Evolutionary conservation across 306 rosid genomes (phyloP).

Genomic region (Malus fusca): DNA sequence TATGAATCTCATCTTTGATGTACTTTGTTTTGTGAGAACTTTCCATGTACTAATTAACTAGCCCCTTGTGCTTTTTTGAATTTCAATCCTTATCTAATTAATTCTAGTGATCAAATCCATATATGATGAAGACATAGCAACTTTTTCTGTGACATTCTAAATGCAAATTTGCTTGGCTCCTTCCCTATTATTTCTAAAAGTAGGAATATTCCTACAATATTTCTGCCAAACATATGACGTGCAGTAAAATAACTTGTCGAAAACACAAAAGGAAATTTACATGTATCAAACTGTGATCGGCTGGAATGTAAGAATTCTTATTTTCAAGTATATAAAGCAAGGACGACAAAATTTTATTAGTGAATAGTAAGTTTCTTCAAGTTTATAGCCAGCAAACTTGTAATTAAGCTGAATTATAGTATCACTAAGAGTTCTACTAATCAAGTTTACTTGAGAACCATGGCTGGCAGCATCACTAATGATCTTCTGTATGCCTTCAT

Average conservation of each 20-base stretch:
- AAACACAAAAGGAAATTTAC: too few relatives aligned
- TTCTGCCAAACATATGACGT: too few relatives aligned
- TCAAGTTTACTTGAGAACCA: background rate
- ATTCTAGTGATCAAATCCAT: background rate
- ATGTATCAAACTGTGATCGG: too few relatives aligned
- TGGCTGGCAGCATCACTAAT: background rate
- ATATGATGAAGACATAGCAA: background rate
- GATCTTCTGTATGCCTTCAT: background rate
- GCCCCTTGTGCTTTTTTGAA: background rate
- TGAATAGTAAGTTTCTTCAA: background rate
- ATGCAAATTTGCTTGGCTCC: background rate
- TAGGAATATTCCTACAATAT: background rate
- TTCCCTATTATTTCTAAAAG: background rate
- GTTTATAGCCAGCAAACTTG: background rate
- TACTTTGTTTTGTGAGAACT: background rate
- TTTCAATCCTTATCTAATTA: background rate
- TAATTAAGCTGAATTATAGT: background rate
- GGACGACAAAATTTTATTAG: background rate
- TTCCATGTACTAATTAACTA: background rate
- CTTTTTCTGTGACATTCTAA: background rate
- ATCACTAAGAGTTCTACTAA: background rate
- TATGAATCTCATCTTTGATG: background rate
- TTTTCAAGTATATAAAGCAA: too few relatives aligned
- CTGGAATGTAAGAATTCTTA: too few relatives aligned
- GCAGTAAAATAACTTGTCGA: too few relatives aligned